phyloP scores from a whole-genome alignment of 257 asterid species.

The Jacaranda copaia region DNA sequence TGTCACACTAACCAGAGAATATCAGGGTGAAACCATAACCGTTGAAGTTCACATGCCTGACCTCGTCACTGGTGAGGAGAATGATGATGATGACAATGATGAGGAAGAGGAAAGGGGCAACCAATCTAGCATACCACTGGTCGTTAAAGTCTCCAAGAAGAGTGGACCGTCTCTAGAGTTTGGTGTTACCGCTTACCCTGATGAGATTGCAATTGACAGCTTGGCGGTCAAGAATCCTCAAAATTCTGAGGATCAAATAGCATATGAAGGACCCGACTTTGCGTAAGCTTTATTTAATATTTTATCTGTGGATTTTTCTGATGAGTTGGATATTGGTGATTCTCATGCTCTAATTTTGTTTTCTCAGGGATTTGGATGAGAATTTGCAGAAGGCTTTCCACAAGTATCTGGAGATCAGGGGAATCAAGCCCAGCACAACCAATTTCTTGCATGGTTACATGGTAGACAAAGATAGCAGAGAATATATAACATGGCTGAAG shows the following conservation, averaged over 20 bases:
- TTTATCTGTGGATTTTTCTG: not conserved
- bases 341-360: not conserved
- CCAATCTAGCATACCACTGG: conserved; percentile 62
- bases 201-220: conserved; percentile 72
- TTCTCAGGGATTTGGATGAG: conserved; percentile 86
- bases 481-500: conserved; percentile 75
- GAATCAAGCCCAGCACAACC: conserved; percentile 79
- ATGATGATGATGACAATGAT: conserved; percentile 37
- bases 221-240: conserved; percentile 64
- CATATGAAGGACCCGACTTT: conserved; percentile 94
- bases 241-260: conserved; percentile 64
- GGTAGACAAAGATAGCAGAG: conserved; percentile 78
- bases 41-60: conserved; percentile 89
- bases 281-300: conserved; percentile 51
- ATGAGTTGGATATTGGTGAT: not conserved
- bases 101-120: conserved; percentile 43
- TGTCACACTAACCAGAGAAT: conserved; percentile 63
- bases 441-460: conserved; percentile 86
- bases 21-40: conserved; percentile 67
- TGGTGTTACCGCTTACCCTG: conserved; percentile 71
- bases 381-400: conserved; percentile 93
- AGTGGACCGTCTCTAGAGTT: conserved; percentile 73
- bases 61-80: conserved; percentile 54
- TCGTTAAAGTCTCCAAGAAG: conserved; percentile 73
- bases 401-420: conserved; percentile 89